phyloP scores from a whole-genome alignment of 2,329 filamentous ascomycete species.

The Diplocarpon mali region DNA sequence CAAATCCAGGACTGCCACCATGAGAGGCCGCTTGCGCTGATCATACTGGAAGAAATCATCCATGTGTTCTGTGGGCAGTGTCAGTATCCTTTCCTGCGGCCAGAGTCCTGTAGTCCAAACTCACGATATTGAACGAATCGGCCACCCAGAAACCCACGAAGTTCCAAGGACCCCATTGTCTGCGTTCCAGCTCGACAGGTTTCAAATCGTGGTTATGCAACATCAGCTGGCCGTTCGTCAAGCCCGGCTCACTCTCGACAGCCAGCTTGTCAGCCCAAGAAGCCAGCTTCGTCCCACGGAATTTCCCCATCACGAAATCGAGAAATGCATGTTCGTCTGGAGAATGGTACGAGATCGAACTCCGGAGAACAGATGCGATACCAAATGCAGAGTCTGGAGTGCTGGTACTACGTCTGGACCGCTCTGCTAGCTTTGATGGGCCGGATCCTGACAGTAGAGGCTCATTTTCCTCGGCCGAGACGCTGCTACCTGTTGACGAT shows the following conservation, averaged over 20 bases:
- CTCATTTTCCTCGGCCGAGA: slow-evolving; percentile 10
- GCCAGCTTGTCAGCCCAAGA: slow-evolving; percentile 46
- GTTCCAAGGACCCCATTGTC: slow-evolving; percentile 80
- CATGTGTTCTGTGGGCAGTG: slow-evolving; percentile 55
- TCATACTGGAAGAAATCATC: slow-evolving; percentile 86
- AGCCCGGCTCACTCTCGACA: slow-evolving; percentile 63
- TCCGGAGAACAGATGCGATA: not conserved
- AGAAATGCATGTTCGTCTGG: slow-evolving; percentile 28
- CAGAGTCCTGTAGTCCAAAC: not conserved
- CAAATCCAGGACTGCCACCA: slow-evolving; percentile 93
- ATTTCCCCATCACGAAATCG: slow-evolving; percentile 31
- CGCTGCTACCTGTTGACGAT: not conserved
- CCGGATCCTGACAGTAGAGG: slow-evolving; percentile 12
- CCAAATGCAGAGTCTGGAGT: slow-evolving; percentile 8
- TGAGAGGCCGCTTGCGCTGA: slow-evolving; percentile 54
- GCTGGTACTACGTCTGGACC: slow-evolving; percentile 7
- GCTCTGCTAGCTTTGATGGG: slow-evolving; percentile 5
- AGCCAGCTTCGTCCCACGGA: slow-evolving; percentile 19
- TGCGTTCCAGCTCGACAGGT: slow-evolving; percentile 63
- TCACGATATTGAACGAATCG: slow-evolving; percentile 69
- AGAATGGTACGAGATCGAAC: slow-evolving; percentile 9
- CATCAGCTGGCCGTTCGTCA: slow-evolving; percentile 72
- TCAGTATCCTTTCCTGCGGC: not conserved
- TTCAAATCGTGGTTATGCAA: slow-evolving; percentile 78
- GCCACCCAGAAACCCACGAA: slow-evolving; percentile 84